Base-by-base conservation (phyloP, 345 rosid genomes). In the Hibiscus syriacus region DNA sequence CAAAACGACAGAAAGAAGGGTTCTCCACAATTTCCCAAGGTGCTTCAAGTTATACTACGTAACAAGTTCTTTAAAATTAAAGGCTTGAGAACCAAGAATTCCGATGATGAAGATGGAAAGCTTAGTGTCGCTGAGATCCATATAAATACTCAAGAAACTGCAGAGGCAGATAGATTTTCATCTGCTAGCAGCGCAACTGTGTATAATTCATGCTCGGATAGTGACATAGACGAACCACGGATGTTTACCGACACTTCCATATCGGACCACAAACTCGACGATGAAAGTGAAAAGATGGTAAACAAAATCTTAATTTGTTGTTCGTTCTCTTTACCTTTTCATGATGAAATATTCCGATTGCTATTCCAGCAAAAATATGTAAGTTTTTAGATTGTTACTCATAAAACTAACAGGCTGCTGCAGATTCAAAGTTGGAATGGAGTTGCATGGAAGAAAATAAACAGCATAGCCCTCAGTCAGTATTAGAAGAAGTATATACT, bases 181-280 rank as follows among this genome's bases (percentile, higher is more conserved):
- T 64, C 78, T 1, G 66, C 73, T 17, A 75, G 80, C 69, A 48
- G 73, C 74, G 55, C 71, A 52, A 75, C 79, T 12, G 72, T 72
- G 48, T 78, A 70, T 45, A 63, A 74, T 71, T 82, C 84, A 54
- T 77, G 76, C 60, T 57, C 78, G 1, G 73, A 74, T 2, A 75
- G 67, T 50, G 77, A 77, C 56, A 64, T 32, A 13, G 82, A 78
- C 75, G 82, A 77, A 64, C 38, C 66, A 2, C 62, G 76, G 0
- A 45, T 53, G 23, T 29, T 17, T 17, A 55, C 56, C 48, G 56
- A 59, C 26, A 70, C 53, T 63, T 39, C 71, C 38, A 58, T 34
- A 9, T 48, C 70, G 43, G 6, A 60, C 25, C 14, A 27, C 32
- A 27, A 55, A 54, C 70, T 66, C 48, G 16, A 53, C 53, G 17